Conservation (phyloP, 208 protist genomes). For the Strigomonas galati region DNA sequence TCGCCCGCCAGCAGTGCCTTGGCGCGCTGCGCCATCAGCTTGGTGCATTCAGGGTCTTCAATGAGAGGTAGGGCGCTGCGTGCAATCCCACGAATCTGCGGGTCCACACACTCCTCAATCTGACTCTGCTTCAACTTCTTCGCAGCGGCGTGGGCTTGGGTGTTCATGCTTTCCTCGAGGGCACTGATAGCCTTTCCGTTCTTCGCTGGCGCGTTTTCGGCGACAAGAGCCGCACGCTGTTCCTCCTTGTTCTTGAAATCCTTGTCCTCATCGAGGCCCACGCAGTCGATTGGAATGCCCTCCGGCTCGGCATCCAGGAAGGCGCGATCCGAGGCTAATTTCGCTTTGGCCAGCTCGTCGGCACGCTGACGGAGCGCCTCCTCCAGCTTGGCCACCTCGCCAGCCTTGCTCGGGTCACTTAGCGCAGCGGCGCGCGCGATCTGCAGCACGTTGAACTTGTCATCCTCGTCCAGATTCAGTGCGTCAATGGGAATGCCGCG, state of each 20-base stretch:
- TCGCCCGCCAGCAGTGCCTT: slow-evolving; percentile 18
- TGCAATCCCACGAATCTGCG: slow-evolving; percentile 35
- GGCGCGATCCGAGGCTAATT: slow-evolving; percentile 24
- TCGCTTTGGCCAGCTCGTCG: slow-evolving; percentile 29
- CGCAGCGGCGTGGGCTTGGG: slow-evolving; percentile 33
- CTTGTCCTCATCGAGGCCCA: slow-evolving; percentile 31
- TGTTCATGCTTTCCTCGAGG: slow-evolving; percentile 53
- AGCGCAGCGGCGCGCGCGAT: slow-evolving; percentile 25
- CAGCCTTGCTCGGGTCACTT: slow-evolving; percentile 18
- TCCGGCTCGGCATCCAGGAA: slow-evolving; percentile 44
- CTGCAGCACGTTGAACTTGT: slow-evolving; percentile 38
- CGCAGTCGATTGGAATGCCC: slow-evolving; percentile 37
- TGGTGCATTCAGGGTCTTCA: slow-evolving; percentile 28
- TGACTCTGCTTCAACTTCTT: slow-evolving; percentile 32
- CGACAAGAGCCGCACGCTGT: slow-evolving; percentile 31
- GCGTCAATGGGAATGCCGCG: slow-evolving; percentile 38
- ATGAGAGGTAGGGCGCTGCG: slow-evolving; percentile 42
- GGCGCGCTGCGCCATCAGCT: slow-evolving; percentile 26
- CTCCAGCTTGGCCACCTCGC: slow-evolving; percentile 26
- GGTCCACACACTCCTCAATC: slow-evolving; percentile 30
- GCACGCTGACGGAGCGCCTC: slow-evolving; percentile 39
- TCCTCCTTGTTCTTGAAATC: slow-evolving; percentile 38
- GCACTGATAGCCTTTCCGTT: slow-evolving; percentile 22
- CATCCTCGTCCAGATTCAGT: slow-evolving; percentile 53
- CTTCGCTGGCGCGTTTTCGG: slow-evolving; percentile 22